phyloP scores from a whole-genome alignment of 1,284 basidiomycete species.

The Schizophyllum commune region DNA sequence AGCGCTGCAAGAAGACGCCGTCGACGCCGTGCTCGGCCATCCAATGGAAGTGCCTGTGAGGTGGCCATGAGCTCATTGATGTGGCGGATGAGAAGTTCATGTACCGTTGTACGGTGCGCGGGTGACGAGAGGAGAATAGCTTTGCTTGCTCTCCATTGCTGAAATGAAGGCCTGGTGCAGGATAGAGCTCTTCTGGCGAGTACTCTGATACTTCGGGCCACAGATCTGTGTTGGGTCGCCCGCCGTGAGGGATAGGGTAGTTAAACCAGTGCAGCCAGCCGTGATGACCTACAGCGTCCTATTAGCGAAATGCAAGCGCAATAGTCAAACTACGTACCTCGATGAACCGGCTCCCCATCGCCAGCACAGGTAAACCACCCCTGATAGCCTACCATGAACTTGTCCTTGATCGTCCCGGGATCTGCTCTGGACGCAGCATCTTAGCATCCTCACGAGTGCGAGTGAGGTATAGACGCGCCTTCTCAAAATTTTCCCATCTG shows the following conservation, averaged over 20 bases:
- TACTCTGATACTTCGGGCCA: constrained; percentile 73
- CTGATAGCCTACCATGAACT: constrained; percentile 76
- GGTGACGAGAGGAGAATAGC: constrained; percentile 69
- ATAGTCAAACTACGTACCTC: constrained; percentile 30
- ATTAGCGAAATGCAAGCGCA: neutral
- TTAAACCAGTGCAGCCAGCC: constrained; percentile 82
- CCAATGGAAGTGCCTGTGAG: constrained; percentile 64
- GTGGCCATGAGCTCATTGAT: neutral
- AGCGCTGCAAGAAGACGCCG: constrained; percentile 71
- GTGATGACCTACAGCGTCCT: constrained; percentile 43
- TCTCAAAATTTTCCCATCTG: neutral
- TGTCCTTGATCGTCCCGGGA: constrained; percentile 55
- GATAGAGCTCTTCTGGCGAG: constrained; percentile 58
- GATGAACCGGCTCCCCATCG: constrained; percentile 56
- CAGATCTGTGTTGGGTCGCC: constrained; percentile 59
- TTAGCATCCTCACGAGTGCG: neutral
- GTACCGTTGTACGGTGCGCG: constrained; percentile 57
- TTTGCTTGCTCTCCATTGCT: constrained; percentile 48
- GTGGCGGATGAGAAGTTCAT: neutral
- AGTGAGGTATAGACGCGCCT: neutral
- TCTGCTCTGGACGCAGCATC: constrained; percentile 28
- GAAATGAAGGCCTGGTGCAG: constrained; percentile 55
- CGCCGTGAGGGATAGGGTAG: constrained; percentile 54
- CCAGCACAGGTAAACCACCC: constrained; percentile 75
- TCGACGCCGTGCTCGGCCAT: constrained; percentile 74